These are phyloP conservation scores for Crithidia thermophila DNA, from an alignment of 208 protist species.

Conservation along the genomic window DNA sequence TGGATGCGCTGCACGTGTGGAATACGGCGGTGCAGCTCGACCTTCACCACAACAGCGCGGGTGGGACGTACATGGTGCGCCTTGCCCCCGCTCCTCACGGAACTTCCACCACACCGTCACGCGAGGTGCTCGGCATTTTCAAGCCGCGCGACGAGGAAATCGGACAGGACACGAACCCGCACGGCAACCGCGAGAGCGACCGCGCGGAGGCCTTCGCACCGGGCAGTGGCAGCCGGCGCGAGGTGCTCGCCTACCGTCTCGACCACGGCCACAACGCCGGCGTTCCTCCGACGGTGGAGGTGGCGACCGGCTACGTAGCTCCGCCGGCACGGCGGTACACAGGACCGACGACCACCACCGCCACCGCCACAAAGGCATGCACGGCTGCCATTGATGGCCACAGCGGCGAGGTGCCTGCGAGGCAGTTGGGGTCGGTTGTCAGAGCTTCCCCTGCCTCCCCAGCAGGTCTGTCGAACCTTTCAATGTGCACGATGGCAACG, in stretches of 20 bases:
- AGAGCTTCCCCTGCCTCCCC: background rate
- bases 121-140: slow-evolving; percentile 44
- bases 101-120: background rate
- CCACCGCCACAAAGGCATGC: background rate
- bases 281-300: slow-evolving; percentile 66
- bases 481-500: background rate
- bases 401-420: background rate
- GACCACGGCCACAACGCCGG: slow-evolving; percentile 67
- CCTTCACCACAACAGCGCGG: slow-evolving; percentile 57
- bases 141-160: slow-evolving; percentile 77
- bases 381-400: no score
- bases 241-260: slow-evolving; percentile 73
- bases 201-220: slow-evolving; percentile 47
- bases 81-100: background rate
- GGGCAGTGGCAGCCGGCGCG: slow-evolving; percentile 62
- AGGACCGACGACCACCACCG: no score
- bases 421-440: background rate
- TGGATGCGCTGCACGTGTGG: slow-evolving; percentile 26
- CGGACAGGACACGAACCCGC: slow-evolving; percentile 53
- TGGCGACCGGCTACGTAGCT: slow-evolving; percentile 23
- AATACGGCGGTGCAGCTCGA: slow-evolving; percentile 20
- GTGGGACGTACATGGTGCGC: slow-evolving; percentile 76
- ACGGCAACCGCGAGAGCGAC: slow-evolving; percentile 54
- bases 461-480: slow-evolving; percentile 3
- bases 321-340: background rate